phyloP scores from a whole-genome alignment of 2,329 filamentous ascomycete species.

The Alternaria sp. region DNA sequence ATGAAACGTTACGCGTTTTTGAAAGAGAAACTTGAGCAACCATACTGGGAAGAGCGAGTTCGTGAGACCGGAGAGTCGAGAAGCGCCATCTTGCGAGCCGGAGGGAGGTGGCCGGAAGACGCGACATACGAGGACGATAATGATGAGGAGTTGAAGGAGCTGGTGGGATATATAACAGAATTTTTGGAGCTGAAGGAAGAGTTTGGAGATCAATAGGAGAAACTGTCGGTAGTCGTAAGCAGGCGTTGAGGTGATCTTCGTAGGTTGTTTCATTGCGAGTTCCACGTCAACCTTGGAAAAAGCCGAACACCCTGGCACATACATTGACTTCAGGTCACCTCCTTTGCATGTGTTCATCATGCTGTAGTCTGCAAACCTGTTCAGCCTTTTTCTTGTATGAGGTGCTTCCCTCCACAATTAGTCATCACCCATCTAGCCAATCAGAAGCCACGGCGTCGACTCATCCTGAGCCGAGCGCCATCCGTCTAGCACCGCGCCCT shows the following conservation, averaged over 20 bases:
- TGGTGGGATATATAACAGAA: background rate
- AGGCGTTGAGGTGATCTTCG: background rate
- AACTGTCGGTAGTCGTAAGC: background rate
- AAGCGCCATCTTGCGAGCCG: background rate
- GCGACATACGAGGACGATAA: background rate
- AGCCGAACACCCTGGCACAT: no score
- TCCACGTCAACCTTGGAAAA: no score
- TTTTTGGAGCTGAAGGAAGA: background rate
- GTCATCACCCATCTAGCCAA: conserved; percentile 4
- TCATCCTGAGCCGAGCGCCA: conserved; percentile 18
- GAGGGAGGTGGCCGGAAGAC: background rate
- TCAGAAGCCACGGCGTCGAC: conserved; percentile 14
- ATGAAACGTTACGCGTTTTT: background rate
- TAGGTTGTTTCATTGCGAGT: background rate
- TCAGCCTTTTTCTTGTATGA: no score
- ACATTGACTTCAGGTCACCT: no score
- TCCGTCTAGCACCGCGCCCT: background rate
- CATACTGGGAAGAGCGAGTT: background rate
- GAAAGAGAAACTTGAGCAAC: background rate
- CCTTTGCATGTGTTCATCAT: no score
- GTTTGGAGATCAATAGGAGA: background rate
- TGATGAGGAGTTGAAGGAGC: background rate
- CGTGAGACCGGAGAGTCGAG: background rate
- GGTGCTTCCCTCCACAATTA: background rate
- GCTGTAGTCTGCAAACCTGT: no score